Evolutionary conservation across 139 green algal species (phyloP), one percentile per base, ranked within the genome.

Genomic region (Haematococcus sp.): DNA sequence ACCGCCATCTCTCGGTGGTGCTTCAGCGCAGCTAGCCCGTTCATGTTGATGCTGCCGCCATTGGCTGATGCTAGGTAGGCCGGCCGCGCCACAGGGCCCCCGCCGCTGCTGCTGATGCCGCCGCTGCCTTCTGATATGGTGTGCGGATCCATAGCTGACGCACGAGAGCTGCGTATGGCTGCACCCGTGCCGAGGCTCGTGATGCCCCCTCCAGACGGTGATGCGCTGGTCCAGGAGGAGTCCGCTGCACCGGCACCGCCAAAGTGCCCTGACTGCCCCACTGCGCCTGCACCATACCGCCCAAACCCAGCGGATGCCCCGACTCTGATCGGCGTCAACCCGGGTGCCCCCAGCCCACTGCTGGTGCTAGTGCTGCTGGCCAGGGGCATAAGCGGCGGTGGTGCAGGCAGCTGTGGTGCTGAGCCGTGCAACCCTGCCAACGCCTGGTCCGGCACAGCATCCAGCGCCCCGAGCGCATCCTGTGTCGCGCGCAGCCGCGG

Each of bases 331-430:
- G 28, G 68, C n/a, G 40, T 66, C 30, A 65, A 44, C 19, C 51
- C 11, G 19, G 20, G 25, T 58, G 61, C 54, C 1, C 49, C 30
- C 33, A 65, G 61, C 33, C 43, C 72, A 55, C 64, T 78, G 73
- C 63, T 73, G 63, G 25, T 46, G 55, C 63, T 78, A 27, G 16
- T 30, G 34, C 23, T 63, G 35, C 58, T 63, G 13, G 15, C 25
- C 13, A 30, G 3, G 31, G 31, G 63, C 34, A 31, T 70, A 19
- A 43, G 31, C 34, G 31, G 63, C 27, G 34, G 33, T 27, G 19
- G 34, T 11, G n/a, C 63, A 68, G 28, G 34, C 31, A 11, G 33
- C 32, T 4, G 34, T 25, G 3, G 63, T 23, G 23, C 34, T 27
- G 30, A 52, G 17, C 34, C 33, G 34, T 5, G 30, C 63, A 68